Evolutionary conservation across 768 basidiomycete genomes (phyloP).

Genomic region (Tricholoma matsutake): DNA sequence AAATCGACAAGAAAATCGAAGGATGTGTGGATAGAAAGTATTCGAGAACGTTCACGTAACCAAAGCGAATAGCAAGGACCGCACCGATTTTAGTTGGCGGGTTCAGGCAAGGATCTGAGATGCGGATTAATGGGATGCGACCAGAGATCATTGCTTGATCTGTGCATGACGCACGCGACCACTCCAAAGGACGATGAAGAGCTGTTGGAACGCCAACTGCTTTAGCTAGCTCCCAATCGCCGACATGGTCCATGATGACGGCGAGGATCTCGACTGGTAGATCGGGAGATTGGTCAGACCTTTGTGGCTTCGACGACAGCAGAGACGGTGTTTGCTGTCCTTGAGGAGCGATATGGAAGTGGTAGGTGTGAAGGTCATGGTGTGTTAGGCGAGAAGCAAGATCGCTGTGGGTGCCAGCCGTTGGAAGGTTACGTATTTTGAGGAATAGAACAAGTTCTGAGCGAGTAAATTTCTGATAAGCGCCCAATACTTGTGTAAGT

Average conservation of each 20-base stretch:
- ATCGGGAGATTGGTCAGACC: constrained; percentile 45
- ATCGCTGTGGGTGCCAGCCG: constrained; percentile 56
- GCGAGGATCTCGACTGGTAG: constrained; percentile 76
- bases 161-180: constrained; percentile 65
- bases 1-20: constrained; percentile 60
- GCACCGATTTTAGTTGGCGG: constrained; percentile 73
- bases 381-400: constrained; percentile 71
- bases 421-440: constrained; percentile 67
- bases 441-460: constrained; percentile 75
- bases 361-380: constrained; percentile 72
- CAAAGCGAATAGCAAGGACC: constrained; percentile 64
- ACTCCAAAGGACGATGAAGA: constrained; percentile 61
- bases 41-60: constrained; percentile 72
- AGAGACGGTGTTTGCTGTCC: constrained; percentile 25
- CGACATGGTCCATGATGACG: constrained; percentile 73
- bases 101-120: constrained; percentile 50
- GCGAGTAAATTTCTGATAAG: constrained; percentile 65
- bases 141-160: constrained; percentile 75
- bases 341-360: constrained; percentile 42
- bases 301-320: constrained; percentile 25
- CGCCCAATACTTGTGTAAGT: constrained; percentile 54
- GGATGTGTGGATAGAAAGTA: constrained; percentile 67
- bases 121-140: constrained; percentile 55
- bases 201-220: constrained; percentile 75
- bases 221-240: constrained; percentile 81